These are phyloP conservation scores for Salix koriyanagi DNA, from an alignment of 345 rosid genomes.

Conservation along the genomic window DNA sequence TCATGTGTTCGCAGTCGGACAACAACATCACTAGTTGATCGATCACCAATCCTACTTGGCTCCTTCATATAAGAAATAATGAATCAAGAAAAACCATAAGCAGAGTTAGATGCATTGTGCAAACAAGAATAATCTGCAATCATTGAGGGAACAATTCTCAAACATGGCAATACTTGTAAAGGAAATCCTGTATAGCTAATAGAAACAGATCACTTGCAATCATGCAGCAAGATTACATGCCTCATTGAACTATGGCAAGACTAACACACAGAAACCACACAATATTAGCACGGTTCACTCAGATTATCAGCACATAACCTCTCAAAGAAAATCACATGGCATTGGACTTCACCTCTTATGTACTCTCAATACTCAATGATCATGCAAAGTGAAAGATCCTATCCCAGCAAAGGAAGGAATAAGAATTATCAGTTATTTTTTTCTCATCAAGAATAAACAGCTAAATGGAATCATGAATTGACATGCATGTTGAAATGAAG, in stretches of 20 bases:
- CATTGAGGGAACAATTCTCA: neutral
- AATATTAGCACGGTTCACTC: too few relatives aligned
- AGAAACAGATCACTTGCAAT: neutral
- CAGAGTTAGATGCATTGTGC: neutral
- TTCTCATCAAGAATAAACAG: neutral
- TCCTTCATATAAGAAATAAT: slow-evolving; percentile 38
- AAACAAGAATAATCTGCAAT: neutral
- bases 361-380: neutral
- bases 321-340: neutral
- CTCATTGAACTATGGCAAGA: neutral
- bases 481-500: neutral
- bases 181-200: neutral
- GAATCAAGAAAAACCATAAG: slow-evolving; percentile 10
- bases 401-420: too few relatives aligned
- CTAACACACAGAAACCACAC: too few relatives aligned
- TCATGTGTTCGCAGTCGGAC: slow-evolving; percentile 75
- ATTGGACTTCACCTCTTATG: neutral
- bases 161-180: neutral
- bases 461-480: neutral
- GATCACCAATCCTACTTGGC: slow-evolving; percentile 54
- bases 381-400: too few relatives aligned
- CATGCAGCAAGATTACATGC: neutral
- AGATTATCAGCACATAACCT: too few relatives aligned
- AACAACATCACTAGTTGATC: slow-evolving; percentile 81
- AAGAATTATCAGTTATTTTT: neutral